Percentiles rank a stretch among this genome's conserved stretches.
Conservation (phyloP, 495 filamentous ascomycete genomes). For the Lasiosphaeria ovina region DNA sequence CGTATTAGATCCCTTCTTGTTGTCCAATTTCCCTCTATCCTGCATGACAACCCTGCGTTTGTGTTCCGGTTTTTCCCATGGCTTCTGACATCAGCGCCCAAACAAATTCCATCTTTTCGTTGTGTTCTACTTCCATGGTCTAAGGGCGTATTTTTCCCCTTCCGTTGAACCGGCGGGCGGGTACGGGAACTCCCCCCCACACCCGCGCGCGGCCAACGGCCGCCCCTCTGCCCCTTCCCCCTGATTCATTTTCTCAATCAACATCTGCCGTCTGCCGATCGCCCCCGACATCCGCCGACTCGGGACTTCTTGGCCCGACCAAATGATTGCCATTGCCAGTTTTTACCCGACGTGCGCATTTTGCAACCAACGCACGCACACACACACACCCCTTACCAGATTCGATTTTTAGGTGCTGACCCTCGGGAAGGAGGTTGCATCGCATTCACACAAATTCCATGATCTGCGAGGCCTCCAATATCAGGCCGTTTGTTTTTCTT, state of each 20-base stretch:
- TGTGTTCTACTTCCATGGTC: neutral
- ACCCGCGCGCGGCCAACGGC: constrained; percentile 4
- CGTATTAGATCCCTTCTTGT: neutral
- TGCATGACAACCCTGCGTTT: neutral
- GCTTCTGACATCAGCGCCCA: constrained; percentile 19
- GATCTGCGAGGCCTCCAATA: no score
- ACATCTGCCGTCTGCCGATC: constrained; percentile 19
- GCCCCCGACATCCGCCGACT: constrained; percentile 27
- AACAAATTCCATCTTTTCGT: neutral
- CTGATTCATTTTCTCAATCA: neutral
- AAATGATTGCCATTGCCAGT: neutral
- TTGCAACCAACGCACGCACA: no score
- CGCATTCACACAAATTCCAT: no score
- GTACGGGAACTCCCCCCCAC: neutral
- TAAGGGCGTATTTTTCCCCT: neutral
- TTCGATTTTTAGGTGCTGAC: no score
- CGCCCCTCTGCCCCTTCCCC: neutral
- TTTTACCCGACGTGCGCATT: no score
- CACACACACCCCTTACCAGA: no score
- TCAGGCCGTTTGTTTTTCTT: no score
- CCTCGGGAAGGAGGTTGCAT: no score
- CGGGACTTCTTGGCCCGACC: constrained; percentile 13
- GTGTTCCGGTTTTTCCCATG: constrained; percentile 25
- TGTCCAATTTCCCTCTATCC: neutral
- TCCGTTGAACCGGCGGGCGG: constrained; percentile 18